Evolutionary conservation across 352 stramenopile genomes (phyloP), one percentile per base, ranked within the genome.

Genomic region (Globisporangium megalacanthum): DNA sequence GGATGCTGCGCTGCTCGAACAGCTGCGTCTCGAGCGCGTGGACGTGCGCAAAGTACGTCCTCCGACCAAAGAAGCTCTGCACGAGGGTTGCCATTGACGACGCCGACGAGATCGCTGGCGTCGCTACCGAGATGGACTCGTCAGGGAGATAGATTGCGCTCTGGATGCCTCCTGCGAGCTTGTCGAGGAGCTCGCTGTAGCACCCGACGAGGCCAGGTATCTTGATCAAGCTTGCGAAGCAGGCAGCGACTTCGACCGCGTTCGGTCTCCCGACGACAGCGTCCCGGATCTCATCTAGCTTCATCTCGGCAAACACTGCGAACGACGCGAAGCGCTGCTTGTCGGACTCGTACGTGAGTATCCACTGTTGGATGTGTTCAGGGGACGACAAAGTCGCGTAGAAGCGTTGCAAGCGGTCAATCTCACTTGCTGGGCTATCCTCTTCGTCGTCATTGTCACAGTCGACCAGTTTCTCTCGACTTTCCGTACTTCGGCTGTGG

Each of bases 161-260:
- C 42, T 79, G 60, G 3, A 93, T 70, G 2, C 81, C 79, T 0
- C 68, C 37, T 0, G 76, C 73, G 46, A 93, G 60, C 53, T 93
- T 92, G 36, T 88, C 68, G 22, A 93, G 66, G 55, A 93, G 51
- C 8, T 73, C 76, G 20, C 36, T 64, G 54, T 92, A 93, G 53
- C 75, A 88, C 1, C 79, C 79, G 14, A 93, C 72, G 31, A 93
- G 83, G 0, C 83, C 83, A 14, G 83, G 81, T 66, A 93, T 88
- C 49, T 92, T 90, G 19, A 87, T 58, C 41, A 93, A 65, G 29
- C 79, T 89, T 9, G 83, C 83, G 56, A 82, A 90, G 51, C 81
- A 92, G 1, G 79, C 81, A 1, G 83, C 83, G 36, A 73, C 78
- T 55, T 93, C 81, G 14, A 93, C 72, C 0, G 79, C 75, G 52